Base-by-base conservation (phyloP, 1,284 basidiomycete species). In the Irpex rosettiformis region DNA sequence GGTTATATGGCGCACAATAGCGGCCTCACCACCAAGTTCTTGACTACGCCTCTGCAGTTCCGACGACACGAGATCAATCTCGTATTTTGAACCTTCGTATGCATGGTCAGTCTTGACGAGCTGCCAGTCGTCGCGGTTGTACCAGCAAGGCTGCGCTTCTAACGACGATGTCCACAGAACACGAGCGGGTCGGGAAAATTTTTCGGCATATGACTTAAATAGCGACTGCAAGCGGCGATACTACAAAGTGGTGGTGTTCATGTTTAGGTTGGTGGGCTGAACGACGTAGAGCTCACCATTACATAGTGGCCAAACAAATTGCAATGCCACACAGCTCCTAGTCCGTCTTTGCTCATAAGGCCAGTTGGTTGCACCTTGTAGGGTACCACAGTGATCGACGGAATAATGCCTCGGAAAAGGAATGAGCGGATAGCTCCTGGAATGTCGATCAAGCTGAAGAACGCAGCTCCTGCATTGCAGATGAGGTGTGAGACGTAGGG, bases 271-370 rank as follows among this genome's bases (percentile, higher is more conserved):
- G 13, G 11, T 18, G 27, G 33, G 13, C n/a, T n/a, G n/a, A n/a
- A n/a, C n/a, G 43, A 18, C 16, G 3, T 1, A 4, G 24, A 10
- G 79, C 90, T 61, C 65, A 94, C 93, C 66, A 96, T 73, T 40
- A 83, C 78, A 68, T 91, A 96, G 67, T 93, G 91, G 0, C 89
- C 86, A 57, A 96, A 91, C 22, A 94, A 78, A 65, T 96, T 96
- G 57, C 86, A 88, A 66, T 94, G 90, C 91, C 91, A 96, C 6
- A 89, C 82, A 77, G 80, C 85, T 0, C 94, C 94, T 0, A 94
- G 72, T 21, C 88, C 84, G 58, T 95, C 92, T 18, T 76, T 72
- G 61, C 83, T 91, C 58, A 80, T 66, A 55, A 85, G 80, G 0
- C 91, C 92, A 6, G 68, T 70, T 16, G 75, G 70, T 69, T 95